Conservation (phyloP, 2,329 filamentous ascomycete species). For the Fusarium luffae region DNA sequence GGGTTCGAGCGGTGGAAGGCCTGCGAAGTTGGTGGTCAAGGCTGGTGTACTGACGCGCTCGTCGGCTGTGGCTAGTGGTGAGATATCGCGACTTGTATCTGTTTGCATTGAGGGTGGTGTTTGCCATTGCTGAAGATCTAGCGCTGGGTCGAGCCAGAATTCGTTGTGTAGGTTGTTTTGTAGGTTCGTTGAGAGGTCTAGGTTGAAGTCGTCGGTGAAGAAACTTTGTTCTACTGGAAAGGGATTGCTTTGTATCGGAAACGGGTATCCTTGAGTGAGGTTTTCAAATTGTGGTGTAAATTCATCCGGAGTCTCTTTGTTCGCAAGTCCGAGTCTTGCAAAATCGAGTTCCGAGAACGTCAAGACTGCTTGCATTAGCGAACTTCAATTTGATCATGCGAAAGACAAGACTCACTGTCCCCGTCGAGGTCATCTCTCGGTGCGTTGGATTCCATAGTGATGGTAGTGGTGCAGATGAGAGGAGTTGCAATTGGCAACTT, state of each 20-base stretch:
- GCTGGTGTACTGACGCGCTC: neutral
- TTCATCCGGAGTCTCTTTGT: neutral
- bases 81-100: neutral
- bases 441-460: neutral
- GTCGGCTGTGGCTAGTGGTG: neutral
- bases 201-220: neutral
- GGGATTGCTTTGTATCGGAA: neutral
- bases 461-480: neutral
- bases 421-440: constrained; percentile 20
- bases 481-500: neutral
- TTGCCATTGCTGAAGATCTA: neutral
- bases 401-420: constrained; percentile 12
- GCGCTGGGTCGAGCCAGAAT: constrained; percentile 4
- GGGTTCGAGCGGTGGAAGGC: neutral
- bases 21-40: neutral
- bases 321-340: constrained; percentile 20
- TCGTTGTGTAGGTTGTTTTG: neutral
- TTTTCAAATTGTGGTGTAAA: neutral
- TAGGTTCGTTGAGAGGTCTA: neutral
- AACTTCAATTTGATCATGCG: neutral
- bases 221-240: neutral
- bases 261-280: neutral
- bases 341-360: constrained; percentile 36
- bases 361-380: constrained; percentile 30
- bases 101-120: neutral